phyloP scores from a whole-genome alignment of 2,329 filamentous ascomycete genomes.

The Aureobasidium uvarum region DNA sequence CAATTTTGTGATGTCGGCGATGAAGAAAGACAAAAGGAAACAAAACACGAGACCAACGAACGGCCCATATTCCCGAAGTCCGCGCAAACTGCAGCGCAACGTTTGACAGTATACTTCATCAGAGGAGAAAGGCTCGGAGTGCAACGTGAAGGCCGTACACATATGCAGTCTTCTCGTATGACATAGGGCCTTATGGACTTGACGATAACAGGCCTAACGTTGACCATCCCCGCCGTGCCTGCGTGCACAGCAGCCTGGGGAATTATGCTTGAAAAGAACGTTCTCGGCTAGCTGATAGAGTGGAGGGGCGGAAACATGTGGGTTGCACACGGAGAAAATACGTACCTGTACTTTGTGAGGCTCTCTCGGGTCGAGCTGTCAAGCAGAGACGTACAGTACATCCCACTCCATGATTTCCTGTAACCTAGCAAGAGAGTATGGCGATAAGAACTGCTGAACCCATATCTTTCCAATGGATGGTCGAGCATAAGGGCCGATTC shows the following conservation, averaged over 20 bases:
- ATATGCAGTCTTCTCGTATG: background rate
- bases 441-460: background rate
- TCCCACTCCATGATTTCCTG: background rate
- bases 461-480: background rate
- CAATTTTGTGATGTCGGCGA: background rate
- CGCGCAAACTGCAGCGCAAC: constrained; percentile 3
- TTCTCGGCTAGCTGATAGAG: background rate
- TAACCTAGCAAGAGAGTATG: background rate
- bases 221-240: background rate
- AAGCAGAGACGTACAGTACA: background rate
- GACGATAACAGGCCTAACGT: background rate
- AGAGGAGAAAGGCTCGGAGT: background rate
- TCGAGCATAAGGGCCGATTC: background rate
- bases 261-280: constrained; percentile 17
- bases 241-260: background rate
- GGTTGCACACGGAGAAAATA: constrained; percentile 5
- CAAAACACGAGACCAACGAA: background rate
- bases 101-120: background rate
- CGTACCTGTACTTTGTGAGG: background rate
- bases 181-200: background rate
- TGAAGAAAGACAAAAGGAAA: background rate
- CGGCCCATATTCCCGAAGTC: background rate
- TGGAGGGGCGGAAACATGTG: background rate
- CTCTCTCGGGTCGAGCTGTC: background rate
- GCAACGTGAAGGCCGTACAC: background rate